Conservation (phyloP, 2,329 filamentous ascomycete species). For the Fusarium vanettenii region DNA sequence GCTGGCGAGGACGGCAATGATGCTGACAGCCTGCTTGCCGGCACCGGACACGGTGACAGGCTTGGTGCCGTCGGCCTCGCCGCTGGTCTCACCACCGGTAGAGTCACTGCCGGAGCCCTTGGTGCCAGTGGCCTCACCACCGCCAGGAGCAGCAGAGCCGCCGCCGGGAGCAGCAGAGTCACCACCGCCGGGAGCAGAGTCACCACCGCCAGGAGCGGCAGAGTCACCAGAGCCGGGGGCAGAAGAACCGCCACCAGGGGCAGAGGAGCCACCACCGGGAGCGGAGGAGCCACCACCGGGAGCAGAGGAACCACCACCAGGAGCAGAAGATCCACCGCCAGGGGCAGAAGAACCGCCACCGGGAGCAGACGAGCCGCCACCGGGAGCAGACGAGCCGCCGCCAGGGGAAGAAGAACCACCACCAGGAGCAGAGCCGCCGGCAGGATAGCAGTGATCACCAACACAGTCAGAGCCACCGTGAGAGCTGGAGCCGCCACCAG, state of each 20-base stretch:
- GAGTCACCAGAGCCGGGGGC: background rate
- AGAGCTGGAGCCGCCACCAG: background rate
- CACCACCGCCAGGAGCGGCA: background rate
- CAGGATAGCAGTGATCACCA: no score
- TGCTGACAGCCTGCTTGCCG: conserved; percentile 36
- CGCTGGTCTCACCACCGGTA: background rate
- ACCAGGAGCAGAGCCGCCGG: background rate
- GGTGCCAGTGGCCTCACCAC: background rate
- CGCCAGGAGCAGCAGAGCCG: background rate
- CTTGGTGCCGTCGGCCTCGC: background rate
- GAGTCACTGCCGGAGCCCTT: background rate
- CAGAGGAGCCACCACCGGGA: background rate
- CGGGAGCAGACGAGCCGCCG: background rate
- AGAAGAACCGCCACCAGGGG: background rate
- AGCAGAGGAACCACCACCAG: background rate
- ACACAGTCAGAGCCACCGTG: no score
- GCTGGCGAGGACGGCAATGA: conserved; percentile 31
- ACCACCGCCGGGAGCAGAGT: background rate
- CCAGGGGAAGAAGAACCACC: background rate
- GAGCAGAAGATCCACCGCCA: background rate
- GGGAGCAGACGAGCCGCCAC: background rate
- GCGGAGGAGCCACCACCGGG: background rate
- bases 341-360: background rate
- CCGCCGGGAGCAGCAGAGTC: background rate
- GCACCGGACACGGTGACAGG: conserved; percentile 32